A percentile compares a stretch with the other conserved stretches of the same genome.
These are phyloP conservation scores for Phycomyces blakesleeanus DNA, from an alignment of 192 early-diverging fungal species.

Conservation along the genomic window DNA sequence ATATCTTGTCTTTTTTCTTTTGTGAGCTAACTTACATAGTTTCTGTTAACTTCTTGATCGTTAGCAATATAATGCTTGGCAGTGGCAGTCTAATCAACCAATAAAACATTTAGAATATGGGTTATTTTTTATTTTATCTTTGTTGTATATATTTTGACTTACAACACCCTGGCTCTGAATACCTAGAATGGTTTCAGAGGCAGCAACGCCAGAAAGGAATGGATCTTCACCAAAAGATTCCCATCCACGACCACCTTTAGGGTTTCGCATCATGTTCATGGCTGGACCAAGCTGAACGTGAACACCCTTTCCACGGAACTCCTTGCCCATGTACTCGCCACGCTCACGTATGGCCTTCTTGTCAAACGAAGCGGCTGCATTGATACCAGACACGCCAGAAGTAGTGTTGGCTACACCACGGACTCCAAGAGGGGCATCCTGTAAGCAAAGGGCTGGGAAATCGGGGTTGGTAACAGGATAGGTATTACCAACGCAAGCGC, in stretches of 20 bases:
- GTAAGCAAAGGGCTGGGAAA: constrained; percentile 41
- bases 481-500: constrained; percentile 52
- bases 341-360: constrained; percentile 41
- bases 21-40: background rate
- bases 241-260: constrained; percentile 21
- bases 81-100: constrained; percentile 19
- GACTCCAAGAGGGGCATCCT: constrained; percentile 28
- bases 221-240: constrained; percentile 34
- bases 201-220: constrained; percentile 18
- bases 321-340: constrained; percentile 49
- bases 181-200: constrained; percentile 19
- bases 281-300: constrained; percentile 51
- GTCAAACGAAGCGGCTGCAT: constrained; percentile 61
- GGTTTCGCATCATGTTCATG: constrained; percentile 16
- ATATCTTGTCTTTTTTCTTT: background rate
- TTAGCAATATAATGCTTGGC: constrained; percentile 33
- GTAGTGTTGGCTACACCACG: constrained; percentile 39
- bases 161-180: constrained; percentile 31
- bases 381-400: constrained; percentile 46
- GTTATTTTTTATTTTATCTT: background rate
- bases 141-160: background rate
- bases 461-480: constrained; percentile 30
- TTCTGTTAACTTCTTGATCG: constrained; percentile 26
- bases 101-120: background rate
- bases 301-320: constrained; percentile 52